phyloP scores from a whole-genome alignment of 352 stramenopile species.

The Globisporangium megalacanthum region DNA sequence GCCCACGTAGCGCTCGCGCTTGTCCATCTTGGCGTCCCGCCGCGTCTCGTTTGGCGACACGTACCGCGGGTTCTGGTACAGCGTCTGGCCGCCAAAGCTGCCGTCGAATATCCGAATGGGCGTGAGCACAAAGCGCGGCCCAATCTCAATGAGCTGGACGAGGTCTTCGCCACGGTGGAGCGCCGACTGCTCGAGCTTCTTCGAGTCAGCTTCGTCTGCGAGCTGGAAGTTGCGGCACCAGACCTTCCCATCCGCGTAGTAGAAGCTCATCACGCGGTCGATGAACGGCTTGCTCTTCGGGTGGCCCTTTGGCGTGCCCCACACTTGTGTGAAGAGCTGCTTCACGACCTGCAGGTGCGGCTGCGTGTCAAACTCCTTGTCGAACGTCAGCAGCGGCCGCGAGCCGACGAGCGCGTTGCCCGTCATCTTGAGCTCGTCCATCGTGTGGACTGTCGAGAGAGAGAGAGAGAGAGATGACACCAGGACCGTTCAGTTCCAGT shows the following conservation, averaged over 20 bases:
- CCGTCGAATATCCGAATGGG: constrained; percentile 98
- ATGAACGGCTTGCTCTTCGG: constrained; percentile 99
- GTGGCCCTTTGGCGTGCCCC: constrained; percentile 96
- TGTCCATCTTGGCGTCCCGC: constrained; percentile 88
- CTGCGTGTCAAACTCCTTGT: constrained; percentile 87
- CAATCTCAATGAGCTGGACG: constrained; percentile 98
- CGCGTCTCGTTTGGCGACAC: constrained; percentile 94
- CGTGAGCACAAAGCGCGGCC: constrained; percentile 97
- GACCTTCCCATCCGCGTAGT: constrained; percentile 91
- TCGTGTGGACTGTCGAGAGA: constrained; percentile 93
- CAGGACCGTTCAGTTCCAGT: neutral
- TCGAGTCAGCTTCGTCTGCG: constrained; percentile 84
- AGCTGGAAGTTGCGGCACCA: constrained; percentile 99
- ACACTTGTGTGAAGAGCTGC: constrained; percentile 93
- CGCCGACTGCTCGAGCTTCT: constrained; percentile 86
- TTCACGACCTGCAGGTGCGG: constrained; percentile 96
- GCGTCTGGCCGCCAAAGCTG: constrained; percentile 97
- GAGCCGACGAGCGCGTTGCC: constrained; percentile 98
- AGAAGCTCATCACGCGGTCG: constrained; percentile 98
- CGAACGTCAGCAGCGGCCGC: constrained; percentile 97
- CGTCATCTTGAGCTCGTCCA: constrained; percentile 99
- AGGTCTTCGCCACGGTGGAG: constrained; percentile 83
- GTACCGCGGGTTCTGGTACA: constrained; percentile 98
- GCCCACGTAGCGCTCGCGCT: constrained; percentile 90
- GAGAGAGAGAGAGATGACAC: neutral